Base-by-base conservation (phyloP, 1,284 basidiomycete species). In the Leccinum pachyderme region DNA sequence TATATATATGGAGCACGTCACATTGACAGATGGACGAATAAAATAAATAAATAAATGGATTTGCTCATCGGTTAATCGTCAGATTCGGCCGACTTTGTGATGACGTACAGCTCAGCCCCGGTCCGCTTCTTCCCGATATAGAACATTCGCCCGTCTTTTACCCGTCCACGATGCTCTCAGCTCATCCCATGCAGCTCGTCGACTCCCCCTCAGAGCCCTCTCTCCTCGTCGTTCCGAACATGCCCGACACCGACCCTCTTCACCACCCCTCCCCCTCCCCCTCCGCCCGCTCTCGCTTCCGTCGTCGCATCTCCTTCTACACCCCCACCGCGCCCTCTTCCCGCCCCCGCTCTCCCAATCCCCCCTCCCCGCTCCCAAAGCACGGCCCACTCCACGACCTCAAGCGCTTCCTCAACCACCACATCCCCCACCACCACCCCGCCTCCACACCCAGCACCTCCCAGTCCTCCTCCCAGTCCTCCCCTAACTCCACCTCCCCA, bases 331-430 rank as follows among this genome's bases (percentile, higher is more conserved):
- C 58, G 2, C 32, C 32, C 6, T 52, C 63, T 15, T 35, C 56
- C 6, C 48, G 45, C 3, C 4, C 50, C 4, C 56, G 43, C 43
- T 62, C 62, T 2, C 58, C 57, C 3, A 32, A 24, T 27, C 54
- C 56, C 49, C 31, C 56, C 24, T 48, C 54, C 43, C 51, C 60
- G 32, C 4, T 75, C 63, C 27, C 71, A 2, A 75, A 81, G 55
- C 79, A 80, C 58, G 85, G 91, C 0, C 88, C 92, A 4, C 80
- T 97, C 49, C 86, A 91, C 73, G 94, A 96, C 72, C 83, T 97
- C 63, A 93, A 93, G 68, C 89, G 93, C 31, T 95, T 96, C 77
- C 81, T 96, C 58, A 91, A 95, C 73, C 84, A 91, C 72, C 91
- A 94, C 73, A 87, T 94, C 52, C 85, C 85, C 57, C 85, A 89